Percentiles rank a stretch among this genome's conserved stretches.
Conservation (phyloP, 148 eudicot genomes). For the Polygonum maritimum region DNA sequence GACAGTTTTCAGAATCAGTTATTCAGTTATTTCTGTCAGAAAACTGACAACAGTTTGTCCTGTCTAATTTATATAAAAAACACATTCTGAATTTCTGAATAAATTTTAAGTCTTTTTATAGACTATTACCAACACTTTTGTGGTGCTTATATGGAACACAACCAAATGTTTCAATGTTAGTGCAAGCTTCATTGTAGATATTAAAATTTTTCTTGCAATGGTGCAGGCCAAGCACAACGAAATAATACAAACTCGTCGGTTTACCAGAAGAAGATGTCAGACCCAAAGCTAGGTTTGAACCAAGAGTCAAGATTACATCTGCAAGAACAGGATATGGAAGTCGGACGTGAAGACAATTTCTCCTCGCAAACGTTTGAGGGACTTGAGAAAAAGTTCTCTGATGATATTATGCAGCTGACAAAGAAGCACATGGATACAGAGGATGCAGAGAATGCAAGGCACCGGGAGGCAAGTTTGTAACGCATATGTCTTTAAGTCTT, state of each 20-base stretch:
- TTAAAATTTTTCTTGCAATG: neutral
- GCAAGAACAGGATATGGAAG: slow-evolving; percentile 50
- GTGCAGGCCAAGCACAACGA: slow-evolving; percentile 37
- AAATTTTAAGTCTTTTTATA: too few species aligned
- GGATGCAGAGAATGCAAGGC: slow-evolving; percentile 52
- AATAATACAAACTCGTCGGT: slow-evolving; percentile 24
- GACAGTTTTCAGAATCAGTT: too few species aligned
- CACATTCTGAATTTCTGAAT: too few species aligned
- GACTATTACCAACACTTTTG: too few species aligned
- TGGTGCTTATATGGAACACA: neutral
- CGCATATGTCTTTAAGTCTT: neutral
- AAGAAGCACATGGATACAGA: slow-evolving; percentile 52
- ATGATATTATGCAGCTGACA: slow-evolving; percentile 30
- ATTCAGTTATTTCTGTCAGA: too few species aligned
- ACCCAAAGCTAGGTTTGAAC: slow-evolving; percentile 24
- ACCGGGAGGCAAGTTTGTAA: slow-evolving; percentile 45
- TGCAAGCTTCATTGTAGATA: neutral
- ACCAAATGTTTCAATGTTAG: neutral
- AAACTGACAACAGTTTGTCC: too few species aligned
- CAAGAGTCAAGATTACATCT: slow-evolving; percentile 26
- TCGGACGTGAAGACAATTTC: slow-evolving; percentile 46
- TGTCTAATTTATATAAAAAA: too few species aligned
- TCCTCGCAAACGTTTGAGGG: slow-evolving; percentile 27
- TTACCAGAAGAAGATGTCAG: slow-evolving; percentile 26
- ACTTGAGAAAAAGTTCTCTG: slow-evolving; percentile 43